Evolutionary conservation across 108 stramenopile genomes (phyloP).

Genomic region (Pseudonitzschia multistriata): DNA sequence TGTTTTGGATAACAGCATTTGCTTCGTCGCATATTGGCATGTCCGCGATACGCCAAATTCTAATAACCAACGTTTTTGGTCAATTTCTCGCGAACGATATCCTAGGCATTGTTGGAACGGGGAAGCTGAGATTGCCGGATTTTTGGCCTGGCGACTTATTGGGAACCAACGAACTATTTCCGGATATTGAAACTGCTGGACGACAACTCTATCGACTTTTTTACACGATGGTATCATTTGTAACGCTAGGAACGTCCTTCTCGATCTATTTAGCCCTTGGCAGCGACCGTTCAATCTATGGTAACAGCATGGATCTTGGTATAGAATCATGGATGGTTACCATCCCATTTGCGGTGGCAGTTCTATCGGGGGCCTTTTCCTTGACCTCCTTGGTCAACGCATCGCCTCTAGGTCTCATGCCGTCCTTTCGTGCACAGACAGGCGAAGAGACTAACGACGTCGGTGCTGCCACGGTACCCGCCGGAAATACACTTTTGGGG

Average conservation of each 20-base stretch:
- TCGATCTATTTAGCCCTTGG: conserved; percentile 30
- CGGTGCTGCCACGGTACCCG: neutral
- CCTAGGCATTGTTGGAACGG: conserved; percentile 39
- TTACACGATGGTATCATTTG: conserved; percentile 55
- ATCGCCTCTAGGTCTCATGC: conserved; percentile 50
- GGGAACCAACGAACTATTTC: conserved; percentile 43
- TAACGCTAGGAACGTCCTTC: conserved; percentile 48
- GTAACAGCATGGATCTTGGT: neutral
- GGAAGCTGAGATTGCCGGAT: conserved; percentile 37
- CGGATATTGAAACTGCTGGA: conserved; percentile 47
- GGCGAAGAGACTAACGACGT: neutral
- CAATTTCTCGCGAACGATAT: conserved; percentile 17
- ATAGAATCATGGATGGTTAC: no score
- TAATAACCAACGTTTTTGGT: conserved; percentile 38
- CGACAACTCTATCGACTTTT: conserved; percentile 51
- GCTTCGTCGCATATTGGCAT: conserved; percentile 55
- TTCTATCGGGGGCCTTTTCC: conserved; percentile 38
- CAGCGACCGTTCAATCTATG: neutral
- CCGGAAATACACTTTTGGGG: neutral
- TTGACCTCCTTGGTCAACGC: conserved; percentile 55
- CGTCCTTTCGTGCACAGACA: conserved; percentile 25
- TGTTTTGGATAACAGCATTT: conserved; percentile 41
- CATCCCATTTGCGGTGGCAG: conserved; percentile 12
- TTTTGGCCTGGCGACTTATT: conserved; percentile 56
- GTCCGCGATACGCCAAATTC: conserved; percentile 42